A percentile compares a stretch with the other conserved stretches of the same genome.
Conservation (phyloP, 2,329 filamentous ascomycete species). For the Chaetomiaceae sp. region DNA sequence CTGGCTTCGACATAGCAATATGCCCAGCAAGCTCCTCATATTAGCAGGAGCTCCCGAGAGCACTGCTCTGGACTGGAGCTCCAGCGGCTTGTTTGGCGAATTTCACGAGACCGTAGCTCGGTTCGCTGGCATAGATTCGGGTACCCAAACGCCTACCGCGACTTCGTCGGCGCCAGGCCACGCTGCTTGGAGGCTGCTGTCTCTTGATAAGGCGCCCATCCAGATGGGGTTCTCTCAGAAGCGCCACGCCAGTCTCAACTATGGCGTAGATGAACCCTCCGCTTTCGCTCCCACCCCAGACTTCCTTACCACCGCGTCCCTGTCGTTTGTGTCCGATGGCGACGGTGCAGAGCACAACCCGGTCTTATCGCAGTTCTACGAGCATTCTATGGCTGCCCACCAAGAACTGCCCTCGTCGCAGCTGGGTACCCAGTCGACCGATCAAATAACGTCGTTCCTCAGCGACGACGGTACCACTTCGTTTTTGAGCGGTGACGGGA, state of each 20-base stretch:
- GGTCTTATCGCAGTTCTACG: constrained; percentile 60
- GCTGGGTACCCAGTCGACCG: constrained; percentile 30
- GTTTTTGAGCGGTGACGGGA: constrained; percentile 23
- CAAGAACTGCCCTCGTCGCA: constrained; percentile 60
- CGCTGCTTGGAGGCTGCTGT: constrained; percentile 50
- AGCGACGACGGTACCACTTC: constrained; percentile 28
- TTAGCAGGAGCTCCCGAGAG: constrained; percentile 52
- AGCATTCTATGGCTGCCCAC: constrained; percentile 69
- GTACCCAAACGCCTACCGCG: constrained; percentile 14
- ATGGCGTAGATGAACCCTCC: constrained; percentile 12
- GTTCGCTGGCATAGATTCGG: constrained; percentile 30
- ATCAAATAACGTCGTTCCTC: constrained; percentile 30
- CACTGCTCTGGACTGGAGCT: constrained; percentile 48
- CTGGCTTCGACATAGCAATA: constrained; percentile 11
- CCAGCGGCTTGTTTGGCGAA: constrained; percentile 41
- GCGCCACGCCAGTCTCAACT: constrained; percentile 30
- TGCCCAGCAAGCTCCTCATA: constrained; percentile 30
- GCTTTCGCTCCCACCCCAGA: constrained; percentile 28
- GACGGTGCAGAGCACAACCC: constrained; percentile 30
- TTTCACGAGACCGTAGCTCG: constrained; percentile 37
- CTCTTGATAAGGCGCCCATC: constrained; percentile 41
- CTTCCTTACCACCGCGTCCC: constrained; percentile 44
- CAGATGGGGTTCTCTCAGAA: constrained; percentile 49
- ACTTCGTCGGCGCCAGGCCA: constrained; percentile 20
- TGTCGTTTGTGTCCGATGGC: constrained; percentile 29